Base-by-base conservation (phyloP, 1,284 basidiomycete species). In the Caloboletus firmus region DNA sequence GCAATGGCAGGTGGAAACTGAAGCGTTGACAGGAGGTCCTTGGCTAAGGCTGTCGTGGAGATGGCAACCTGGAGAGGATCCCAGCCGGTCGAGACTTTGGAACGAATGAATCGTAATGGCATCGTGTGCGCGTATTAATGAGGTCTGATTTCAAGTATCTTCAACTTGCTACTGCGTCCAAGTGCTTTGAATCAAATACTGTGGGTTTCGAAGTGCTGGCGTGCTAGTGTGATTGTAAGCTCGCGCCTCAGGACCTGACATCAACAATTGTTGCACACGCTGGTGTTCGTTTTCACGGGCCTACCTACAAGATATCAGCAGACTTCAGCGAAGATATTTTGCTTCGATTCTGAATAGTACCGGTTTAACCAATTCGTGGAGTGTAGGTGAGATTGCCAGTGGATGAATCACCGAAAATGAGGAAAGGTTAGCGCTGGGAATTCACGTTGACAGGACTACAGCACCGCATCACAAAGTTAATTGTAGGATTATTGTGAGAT, bases 1-100 rank as follows among this genome's bases (percentile, higher is more conserved):
- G 74, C 77, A 13, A 69, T 63, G 0, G 73, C 76, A 2, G 79
- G 77, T 18, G 79, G 75, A 54, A 79, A 80, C 37, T 68, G 69
- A n/a, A 73, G 56, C 15, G 62, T 59, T 9, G 57, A 45, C 6
- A 71, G 32, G 7, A 68, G 51, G 26, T 70, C 62, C 41, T 48
- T 65, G 46, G 56, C 45, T 12, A 69, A 40, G 17, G 58, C 49
- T 26, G 64, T 62, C 9, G 66, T 51, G 37, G 62, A 51, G 24
- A 69, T 55, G 20, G 56, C 68, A 39, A 43, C 49, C 31, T 70
- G 66, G 51, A 71, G 68, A 5, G 69, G 53, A 32, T 57, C 59
- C 5, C 57, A 35, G 12, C 22, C 45, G 1, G 50, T 26, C 13
- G 22, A 45, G 32, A 56, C 55, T 34, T 57, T 71, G 40, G 66